Conservation (phyloP, 2,329 filamentous ascomycete genomes). For the Colletotrichum magnum region DNA sequence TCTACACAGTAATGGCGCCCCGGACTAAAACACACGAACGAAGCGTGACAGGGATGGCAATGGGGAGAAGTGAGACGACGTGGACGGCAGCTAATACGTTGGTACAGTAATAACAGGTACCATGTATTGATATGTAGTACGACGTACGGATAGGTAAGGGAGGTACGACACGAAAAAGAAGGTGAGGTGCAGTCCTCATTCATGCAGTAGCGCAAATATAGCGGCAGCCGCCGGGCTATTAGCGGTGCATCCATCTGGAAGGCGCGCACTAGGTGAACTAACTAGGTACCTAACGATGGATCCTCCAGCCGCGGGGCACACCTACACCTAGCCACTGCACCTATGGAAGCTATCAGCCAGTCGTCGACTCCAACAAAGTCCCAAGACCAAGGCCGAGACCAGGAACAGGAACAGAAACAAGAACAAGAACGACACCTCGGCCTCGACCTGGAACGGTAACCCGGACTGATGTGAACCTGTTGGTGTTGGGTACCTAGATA, state of each 20-base stretch:
- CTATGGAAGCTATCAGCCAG: background rate
- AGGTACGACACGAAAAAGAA: background rate
- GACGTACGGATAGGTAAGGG: background rate
- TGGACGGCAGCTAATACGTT: background rate
- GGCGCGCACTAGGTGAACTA: conserved; percentile 3
- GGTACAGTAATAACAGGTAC: too few relatives aligned
- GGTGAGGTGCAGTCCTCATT: background rate
- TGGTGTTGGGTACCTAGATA: background rate
- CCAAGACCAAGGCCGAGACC: background rate
- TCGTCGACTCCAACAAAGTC: background rate
- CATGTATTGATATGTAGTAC: too few relatives aligned
- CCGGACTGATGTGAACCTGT: background rate
- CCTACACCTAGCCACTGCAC: background rate
- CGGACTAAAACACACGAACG: background rate
- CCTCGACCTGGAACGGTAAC: conserved; percentile 19
- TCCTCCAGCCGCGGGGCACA: conserved; percentile 3
- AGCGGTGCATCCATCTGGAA: background rate
- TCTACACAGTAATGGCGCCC: background rate
- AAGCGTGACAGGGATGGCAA: background rate
- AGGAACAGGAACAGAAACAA: background rate
- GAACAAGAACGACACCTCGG: conserved; percentile 13
- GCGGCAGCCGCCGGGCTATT: conserved; percentile 9
- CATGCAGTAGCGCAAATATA: conserved; percentile 8
- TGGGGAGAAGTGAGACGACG: background rate
- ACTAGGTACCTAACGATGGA: background rate